phyloP scores from a whole-genome alignment of 306 rosid genomes.

The peach (Prunus persica) region Prunus_persica_NCBIv2 NC_034009.1:30506001-30506500 shows the following conservation, averaged over 20 bases:
- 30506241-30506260: too few species aligned
- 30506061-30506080: slow-evolving; percentile 20
- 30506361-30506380: not conserved
- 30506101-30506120: slow-evolving; percentile 29
- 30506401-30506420: not conserved
- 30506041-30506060: slow-evolving; percentile 61
- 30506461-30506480: not conserved
- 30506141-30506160: slow-evolving; percentile 10
- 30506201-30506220: too few species aligned
- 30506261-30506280: too few species aligned
- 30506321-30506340: not conserved
- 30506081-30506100: slow-evolving; percentile 26
- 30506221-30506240: too few species aligned
- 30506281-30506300: too few species aligned
- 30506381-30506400: not conserved
- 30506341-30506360: too few species aligned
- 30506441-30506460: not conserved
- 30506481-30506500: not conserved
- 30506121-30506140: slow-evolving; percentile 14
- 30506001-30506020: slow-evolving; percentile 27
- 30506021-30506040: slow-evolving; percentile 29
- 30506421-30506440: not conserved
- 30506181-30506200: not conserved
- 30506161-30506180: not conserved
- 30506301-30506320: too few species aligned